Evolutionary conservation across 2,329 filamentous ascomycete genomes (phyloP), one percentile per base, ranked within the genome.

Genomic region (Cladophialophora exuberans): DNA sequence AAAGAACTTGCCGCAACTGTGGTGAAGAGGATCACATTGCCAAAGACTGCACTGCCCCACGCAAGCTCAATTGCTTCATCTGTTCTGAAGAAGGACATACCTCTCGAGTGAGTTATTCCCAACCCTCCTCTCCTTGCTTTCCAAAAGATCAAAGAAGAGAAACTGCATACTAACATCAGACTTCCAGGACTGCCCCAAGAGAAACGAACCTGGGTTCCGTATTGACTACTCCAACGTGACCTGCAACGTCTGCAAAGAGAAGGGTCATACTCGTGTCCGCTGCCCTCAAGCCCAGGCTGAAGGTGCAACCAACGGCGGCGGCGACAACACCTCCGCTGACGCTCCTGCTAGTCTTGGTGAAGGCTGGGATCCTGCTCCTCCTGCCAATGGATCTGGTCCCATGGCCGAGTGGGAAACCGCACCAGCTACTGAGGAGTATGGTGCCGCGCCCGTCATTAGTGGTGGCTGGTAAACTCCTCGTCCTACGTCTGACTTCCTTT

Each of bases 1-100:
- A 64, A 47, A 69, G 66, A 52, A 70, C 71, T 15, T 83, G 80
- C 67, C 80, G 77, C 62, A 80, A 83, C 56, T 83, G 80, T 70
- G 76, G 78, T 50, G 70, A 72, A 3, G 72, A 71, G 26, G 69
- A 69, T 6, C 69, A 78, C 10, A 73, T 79, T 56, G 78, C 76
- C 62, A 22, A 76, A 54, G 75, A 79, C 23, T 79, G 76, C 53
- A 72, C 73, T 11, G 67, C 71, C 42, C 64, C 63, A 6, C 57
- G 65, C 44, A 67, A 67, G 38, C 63, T 67, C 17, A 69, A 68
- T 41, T 79, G 76, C 57, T 70, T 70, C 22, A 77, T 78, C 62
- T 78, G 76, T 62, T 73, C 50, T 44, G 46, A 42, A n/a, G 48
- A 62, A 44, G 57, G 52, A 36, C 54, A 62, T 28, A 13, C 56